A percentile compares a stretch with the other conserved stretches of the same genome.
Conservation (phyloP, 345 rosid species). For the Heritiera littoralis region DNA sequence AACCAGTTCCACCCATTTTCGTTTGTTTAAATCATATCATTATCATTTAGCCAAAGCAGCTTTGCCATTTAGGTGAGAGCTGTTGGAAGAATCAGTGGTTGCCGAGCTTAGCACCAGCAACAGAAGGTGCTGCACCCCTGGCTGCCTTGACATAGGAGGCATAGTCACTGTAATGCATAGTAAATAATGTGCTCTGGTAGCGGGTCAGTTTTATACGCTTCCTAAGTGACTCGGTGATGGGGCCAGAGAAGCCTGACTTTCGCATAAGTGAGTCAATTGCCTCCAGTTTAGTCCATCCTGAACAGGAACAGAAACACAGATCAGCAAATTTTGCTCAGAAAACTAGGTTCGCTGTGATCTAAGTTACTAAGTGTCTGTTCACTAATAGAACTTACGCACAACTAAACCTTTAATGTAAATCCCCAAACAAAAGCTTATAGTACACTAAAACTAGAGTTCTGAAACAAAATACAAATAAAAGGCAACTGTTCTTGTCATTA, state of each 20-base stretch:
- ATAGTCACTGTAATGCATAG: conserved; percentile 80
- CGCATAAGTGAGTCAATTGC: conserved; percentile 91
- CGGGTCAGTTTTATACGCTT: conserved; percentile 78
- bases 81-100: conserved; percentile 40
- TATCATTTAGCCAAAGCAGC: conserved; percentile 29
- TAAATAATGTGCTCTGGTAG: conserved; percentile 87
- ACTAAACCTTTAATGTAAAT: background rate
- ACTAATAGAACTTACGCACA: too few species aligned
- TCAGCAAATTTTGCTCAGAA: conserved; percentile 1
- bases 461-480: background rate
- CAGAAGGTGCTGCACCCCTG: conserved; percentile 59
- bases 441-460: background rate
- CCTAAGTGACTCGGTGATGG: conserved; percentile 62
- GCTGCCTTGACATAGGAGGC: conserved; percentile 63
- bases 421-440: background rate
- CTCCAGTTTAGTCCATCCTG: conserved; percentile 87
- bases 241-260: conserved; percentile 76
- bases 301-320: background rate
- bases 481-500: background rate
- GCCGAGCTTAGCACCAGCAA: conserved; percentile 54
- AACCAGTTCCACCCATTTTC: conserved; percentile 31
- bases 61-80: conserved; percentile 27
- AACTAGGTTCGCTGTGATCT: background rate
- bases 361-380: background rate
- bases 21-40: conserved; percentile 14